Evolutionary conservation across 1,139 yeast species (phyloP).

Genomic region (Diutina mesorugosa): DNA sequence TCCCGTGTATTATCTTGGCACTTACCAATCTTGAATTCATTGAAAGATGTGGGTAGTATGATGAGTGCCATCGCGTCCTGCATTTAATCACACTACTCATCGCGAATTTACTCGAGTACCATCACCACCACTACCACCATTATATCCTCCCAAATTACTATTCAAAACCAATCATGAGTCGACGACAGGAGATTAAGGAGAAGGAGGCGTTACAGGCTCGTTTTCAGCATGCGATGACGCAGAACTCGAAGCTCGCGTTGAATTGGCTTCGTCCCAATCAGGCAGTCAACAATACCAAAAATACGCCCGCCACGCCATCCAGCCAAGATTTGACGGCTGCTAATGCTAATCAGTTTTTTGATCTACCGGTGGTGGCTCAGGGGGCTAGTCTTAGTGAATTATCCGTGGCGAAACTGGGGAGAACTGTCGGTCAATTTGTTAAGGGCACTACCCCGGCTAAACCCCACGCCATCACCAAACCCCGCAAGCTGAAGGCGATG

Average conservation of each 20-base stretch:
- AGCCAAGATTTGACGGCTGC: not conserved
- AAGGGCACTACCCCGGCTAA: conserved; percentile 7
- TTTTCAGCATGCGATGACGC: conserved; percentile 30
- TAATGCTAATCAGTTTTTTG: conserved; percentile 12
- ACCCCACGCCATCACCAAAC: conserved; percentile 11
- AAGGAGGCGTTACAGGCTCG: conserved; percentile 37
- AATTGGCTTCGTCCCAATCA: conserved; percentile 24
- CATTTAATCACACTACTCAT: too few species aligned
- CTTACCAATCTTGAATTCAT: too few species aligned
- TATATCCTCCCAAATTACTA: too few species aligned
- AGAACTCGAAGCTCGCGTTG: conserved; percentile 21
- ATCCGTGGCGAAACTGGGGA: conserved; percentile 6
- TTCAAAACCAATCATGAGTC: conserved; percentile 15
- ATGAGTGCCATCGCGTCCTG: too few species aligned
- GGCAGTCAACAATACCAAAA: not conserved
- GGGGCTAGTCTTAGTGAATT: conserved; percentile 26
- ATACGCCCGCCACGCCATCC: too few species aligned
- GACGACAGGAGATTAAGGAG: conserved; percentile 30
- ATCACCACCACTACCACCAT: too few species aligned
- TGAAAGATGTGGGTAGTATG: too few species aligned
- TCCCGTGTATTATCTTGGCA: too few species aligned
- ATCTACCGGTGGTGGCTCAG: conserved; percentile 31
- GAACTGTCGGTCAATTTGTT: conserved; percentile 22
- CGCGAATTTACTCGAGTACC: too few species aligned
- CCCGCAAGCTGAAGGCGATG: conserved; percentile 16